These are phyloP conservation scores for Gossypium anomalum DNA, from an alignment of 345 rosid species.

Conservation along the genomic window DNA sequence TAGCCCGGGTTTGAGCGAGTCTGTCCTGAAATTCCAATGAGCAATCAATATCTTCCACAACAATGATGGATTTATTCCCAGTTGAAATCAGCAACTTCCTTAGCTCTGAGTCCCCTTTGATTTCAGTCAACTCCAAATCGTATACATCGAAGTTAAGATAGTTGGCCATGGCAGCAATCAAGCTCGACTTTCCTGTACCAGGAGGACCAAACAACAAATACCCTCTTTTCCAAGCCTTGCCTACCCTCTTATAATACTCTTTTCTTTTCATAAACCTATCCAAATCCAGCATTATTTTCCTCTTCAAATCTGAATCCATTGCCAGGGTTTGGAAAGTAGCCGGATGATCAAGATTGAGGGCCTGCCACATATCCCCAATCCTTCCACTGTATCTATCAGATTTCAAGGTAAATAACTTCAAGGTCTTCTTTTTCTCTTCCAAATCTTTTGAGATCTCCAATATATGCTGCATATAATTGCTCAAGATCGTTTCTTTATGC, in stretches of 20 bases:
- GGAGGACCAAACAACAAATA: slow-evolving; percentile 31
- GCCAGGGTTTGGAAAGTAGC: slow-evolving; percentile 29
- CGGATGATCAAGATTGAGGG: slow-evolving; percentile 31
- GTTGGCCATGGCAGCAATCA: slow-evolving; percentile 32
- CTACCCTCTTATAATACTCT: slow-evolving; percentile 24
- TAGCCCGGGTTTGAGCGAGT: background rate
- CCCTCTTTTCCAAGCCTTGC: slow-evolving; percentile 34
- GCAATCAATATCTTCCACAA: slow-evolving; percentile 37
- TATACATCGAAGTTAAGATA: slow-evolving; percentile 24
- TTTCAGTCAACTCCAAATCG: slow-evolving; percentile 29
- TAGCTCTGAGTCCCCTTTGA: slow-evolving; percentile 19
- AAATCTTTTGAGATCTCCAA: slow-evolving; percentile 20
- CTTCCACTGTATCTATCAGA: slow-evolving; percentile 6
- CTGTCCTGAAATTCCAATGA: slow-evolving; percentile 23
- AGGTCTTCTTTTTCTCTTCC: slow-evolving; percentile 17
- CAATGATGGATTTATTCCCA: slow-evolving; percentile 28
- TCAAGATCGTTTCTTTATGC: slow-evolving; percentile 27
- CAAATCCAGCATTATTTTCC: slow-evolving; percentile 28
- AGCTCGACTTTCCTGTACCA: slow-evolving; percentile 32
- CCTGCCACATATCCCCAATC: slow-evolving; percentile 21
- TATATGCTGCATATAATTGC: slow-evolving; percentile 21
- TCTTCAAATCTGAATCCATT: slow-evolving; percentile 26
- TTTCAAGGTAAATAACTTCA: slow-evolving; percentile 23
- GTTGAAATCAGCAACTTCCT: slow-evolving; percentile 25
- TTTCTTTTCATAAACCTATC: slow-evolving; percentile 28